phyloP scores from a whole-genome alignment of 805 yeast genomes.

The Scheffersomyces ergatensis region DNA sequence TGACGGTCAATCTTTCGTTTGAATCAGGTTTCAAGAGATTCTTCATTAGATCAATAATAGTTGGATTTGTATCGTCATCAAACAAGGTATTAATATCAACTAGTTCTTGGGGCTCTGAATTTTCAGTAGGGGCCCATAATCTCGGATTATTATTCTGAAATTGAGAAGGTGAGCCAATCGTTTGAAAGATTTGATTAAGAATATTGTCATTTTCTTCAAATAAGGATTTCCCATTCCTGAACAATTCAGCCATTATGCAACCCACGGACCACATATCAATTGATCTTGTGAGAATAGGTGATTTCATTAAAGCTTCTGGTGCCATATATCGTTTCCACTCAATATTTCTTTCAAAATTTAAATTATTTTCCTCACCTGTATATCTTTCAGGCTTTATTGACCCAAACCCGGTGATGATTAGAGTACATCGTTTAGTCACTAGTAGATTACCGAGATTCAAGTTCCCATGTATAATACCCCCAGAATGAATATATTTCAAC shows the following conservation, averaged over 20 bases:
- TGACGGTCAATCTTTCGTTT: too few species aligned
- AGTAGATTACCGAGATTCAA: conserved; percentile 88
- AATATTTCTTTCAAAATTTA: conserved; percentile 53
- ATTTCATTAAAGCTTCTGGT: conserved; percentile 91
- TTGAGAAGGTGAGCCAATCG: too few species aligned
- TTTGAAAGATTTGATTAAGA: conserved; percentile 67
- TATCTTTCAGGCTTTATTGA: conserved; percentile 90
- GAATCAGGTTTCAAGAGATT: too few species aligned
- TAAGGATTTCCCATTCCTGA: conserved; percentile 55
- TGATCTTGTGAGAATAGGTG: conserved; percentile 91
- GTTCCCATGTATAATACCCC: conserved; percentile 89
- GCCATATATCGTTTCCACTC: conserved; percentile 78
- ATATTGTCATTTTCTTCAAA: conserved; percentile 83
- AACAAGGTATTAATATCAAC: too few species aligned
- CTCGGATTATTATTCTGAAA: too few species aligned
- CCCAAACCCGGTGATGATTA: conserved; percentile 94
- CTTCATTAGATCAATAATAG: too few species aligned
- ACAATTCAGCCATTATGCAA: conserved; percentile 86
- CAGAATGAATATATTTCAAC: conserved; percentile 79
- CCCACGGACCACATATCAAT: conserved; percentile 98
- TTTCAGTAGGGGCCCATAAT: too few species aligned
- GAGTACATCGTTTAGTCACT: conserved; percentile 92
- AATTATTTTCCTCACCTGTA: conserved; percentile 84
- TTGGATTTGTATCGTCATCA: too few species aligned
- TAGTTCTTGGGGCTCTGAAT: too few species aligned